Evolutionary conservation across 2,329 filamentous ascomycete genomes (phyloP).

Genomic region (Parastagonospora nodorum): DNA sequence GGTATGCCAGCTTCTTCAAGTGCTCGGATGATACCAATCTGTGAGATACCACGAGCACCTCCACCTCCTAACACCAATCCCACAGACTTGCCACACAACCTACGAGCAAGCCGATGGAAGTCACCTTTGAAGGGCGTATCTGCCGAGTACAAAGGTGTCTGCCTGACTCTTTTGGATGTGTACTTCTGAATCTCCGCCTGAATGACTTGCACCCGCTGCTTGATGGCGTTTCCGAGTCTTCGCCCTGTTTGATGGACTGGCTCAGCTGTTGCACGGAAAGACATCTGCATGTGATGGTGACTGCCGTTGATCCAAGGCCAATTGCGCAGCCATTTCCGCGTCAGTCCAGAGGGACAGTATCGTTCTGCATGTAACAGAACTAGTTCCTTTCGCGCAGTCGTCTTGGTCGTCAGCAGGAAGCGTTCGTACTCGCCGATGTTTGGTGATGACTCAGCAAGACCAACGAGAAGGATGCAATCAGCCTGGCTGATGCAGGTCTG

Average conservation of each 20-base stretch:
- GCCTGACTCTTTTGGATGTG: conserved; percentile 88
- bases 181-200: conserved; percentile 99
- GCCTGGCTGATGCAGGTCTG: conserved; percentile 97
- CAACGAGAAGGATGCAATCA: conserved; percentile 92
- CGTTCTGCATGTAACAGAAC: conserved; percentile 88
- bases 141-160: conserved; percentile 85
- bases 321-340: conserved; percentile 83
- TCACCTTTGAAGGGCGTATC: conserved; percentile 95
- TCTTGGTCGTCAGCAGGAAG: conserved; percentile 96
- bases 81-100: conserved; percentile 91
- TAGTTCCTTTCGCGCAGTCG: conserved; percentile 89
- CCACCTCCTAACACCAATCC: conserved; percentile 93
- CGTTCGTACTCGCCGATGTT: conserved; percentile 95
- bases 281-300: conserved; percentile 97
- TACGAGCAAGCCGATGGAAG: conserved; percentile 88
- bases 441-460: conserved; percentile 85
- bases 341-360: conserved; percentile 83
- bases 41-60: conserved; percentile 87
- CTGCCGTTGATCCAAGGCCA: conserved; percentile 98
- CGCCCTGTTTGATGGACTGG: conserved; percentile 76
- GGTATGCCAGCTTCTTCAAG: conserved; percentile 96
- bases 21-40: conserved; percentile 91
- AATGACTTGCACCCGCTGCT: conserved; percentile 89
- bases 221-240: conserved; percentile 82
- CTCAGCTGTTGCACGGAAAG: conserved; percentile 75